Percentiles rank a stretch among this genome's conserved stretches.
These are phyloP conservation scores for Opeltia flavorubescens DNA, from an alignment of 495 filamentous ascomycete species.

Conservation along the genomic window DNA sequence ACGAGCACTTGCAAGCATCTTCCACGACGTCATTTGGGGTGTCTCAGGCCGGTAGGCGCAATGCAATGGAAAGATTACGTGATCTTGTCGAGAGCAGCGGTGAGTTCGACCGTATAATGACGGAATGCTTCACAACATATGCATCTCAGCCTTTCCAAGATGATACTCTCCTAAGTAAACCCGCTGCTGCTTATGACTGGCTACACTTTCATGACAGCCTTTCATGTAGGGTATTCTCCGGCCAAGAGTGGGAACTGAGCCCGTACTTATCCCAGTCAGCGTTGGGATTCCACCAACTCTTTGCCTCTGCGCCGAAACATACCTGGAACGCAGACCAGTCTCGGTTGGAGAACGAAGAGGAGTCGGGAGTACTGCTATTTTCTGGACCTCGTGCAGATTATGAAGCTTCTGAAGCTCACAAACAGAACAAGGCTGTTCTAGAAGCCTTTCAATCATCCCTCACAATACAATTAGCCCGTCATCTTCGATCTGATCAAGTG, in stretches of 20 bases:
- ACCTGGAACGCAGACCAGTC: constrained; percentile 7
- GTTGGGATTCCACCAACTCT: constrained; percentile 84
- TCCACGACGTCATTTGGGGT: constrained; percentile 37
- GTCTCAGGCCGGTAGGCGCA: constrained; percentile 59
- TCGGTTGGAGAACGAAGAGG: constrained; percentile 32
- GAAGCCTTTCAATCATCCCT: constrained; percentile 40
- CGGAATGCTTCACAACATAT: constrained; percentile 72
- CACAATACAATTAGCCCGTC: constrained; percentile 44
- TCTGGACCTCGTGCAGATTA: constrained; percentile 68
- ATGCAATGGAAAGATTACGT: constrained; percentile 62
- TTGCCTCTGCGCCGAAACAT: constrained; percentile 39
- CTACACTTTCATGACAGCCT: constrained; percentile 82
- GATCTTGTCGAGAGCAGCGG: constrained; percentile 84
- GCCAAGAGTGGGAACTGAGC: constrained; percentile 77
- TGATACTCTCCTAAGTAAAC: constrained; percentile 80
- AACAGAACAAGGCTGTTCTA: constrained; percentile 46
- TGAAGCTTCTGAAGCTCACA: constrained; percentile 59
- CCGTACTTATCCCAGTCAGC: constrained; percentile 75
- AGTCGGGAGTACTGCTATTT: constrained; percentile 53
- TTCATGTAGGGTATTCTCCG: constrained; percentile 54
- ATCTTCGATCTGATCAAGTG: constrained; percentile 61
- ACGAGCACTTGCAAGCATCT: constrained; percentile 20
- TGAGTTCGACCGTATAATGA: constrained; percentile 73
- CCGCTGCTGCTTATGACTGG: constrained; percentile 79
- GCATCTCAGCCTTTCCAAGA: constrained; percentile 81